phyloP scores from a whole-genome alignment of 768 basidiomycete species.

The Suillus spraguei region DNA sequence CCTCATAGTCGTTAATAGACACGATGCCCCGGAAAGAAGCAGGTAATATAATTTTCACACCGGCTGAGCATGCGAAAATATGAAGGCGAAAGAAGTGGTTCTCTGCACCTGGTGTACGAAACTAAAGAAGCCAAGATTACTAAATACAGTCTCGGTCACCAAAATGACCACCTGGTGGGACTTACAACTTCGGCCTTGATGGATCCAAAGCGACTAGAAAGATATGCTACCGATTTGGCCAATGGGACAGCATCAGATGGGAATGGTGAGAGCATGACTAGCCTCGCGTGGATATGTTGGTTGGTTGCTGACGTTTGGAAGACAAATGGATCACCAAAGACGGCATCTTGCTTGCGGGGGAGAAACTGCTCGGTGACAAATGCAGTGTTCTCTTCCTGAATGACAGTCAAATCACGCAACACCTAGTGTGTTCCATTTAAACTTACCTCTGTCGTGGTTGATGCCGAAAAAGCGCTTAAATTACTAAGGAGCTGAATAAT shows the following conservation, averaged over 20 bases:
- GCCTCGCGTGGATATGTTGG: constrained; percentile 29
- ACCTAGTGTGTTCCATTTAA: neutral
- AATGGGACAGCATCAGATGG: constrained; percentile 30
- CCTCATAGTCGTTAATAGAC: constrained; percentile 23
- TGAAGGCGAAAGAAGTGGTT: constrained; percentile 32
- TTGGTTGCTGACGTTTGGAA: constrained; percentile 25
- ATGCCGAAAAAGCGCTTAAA: constrained; percentile 21
- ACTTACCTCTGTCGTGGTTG: constrained; percentile 23
- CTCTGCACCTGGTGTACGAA: constrained; percentile 29
- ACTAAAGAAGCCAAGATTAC: constrained; percentile 18
- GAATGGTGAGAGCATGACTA: constrained; percentile 29
- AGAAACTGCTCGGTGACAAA: constrained; percentile 30
- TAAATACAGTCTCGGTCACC: constrained; percentile 5
- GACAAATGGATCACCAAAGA: constrained; percentile 33
- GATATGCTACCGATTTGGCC: constrained; percentile 36
- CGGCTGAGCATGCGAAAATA: constrained; percentile 29
- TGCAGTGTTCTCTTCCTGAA: constrained; percentile 24
- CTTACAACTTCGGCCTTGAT: constrained; percentile 30
- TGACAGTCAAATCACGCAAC: neutral
- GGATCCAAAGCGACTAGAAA: constrained; percentile 31
- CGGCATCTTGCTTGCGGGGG: constrained; percentile 31
- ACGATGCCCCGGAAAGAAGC: constrained; percentile 31
- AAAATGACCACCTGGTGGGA: constrained; percentile 5
- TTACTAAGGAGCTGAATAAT: constrained; percentile 29
- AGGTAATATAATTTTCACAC: constrained; percentile 32